Conservation (phyloP, 2,329 filamentous ascomycete species). For the Rhinocladiella mackenziei region DNA sequence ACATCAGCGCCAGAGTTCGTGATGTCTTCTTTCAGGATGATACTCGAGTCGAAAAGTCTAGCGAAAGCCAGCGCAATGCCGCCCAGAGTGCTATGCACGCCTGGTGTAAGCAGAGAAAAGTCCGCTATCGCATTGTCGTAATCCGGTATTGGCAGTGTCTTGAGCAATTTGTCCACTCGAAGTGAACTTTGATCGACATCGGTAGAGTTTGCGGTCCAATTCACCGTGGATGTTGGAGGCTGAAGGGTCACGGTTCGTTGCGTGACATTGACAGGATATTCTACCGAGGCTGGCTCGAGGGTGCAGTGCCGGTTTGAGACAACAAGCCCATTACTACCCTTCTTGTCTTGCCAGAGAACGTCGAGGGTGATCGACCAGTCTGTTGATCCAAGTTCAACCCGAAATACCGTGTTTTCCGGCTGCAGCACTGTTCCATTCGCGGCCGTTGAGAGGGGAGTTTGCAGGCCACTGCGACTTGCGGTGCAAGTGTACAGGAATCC, state of each 20-base stretch:
- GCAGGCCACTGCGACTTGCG: slow-evolving; percentile 7
- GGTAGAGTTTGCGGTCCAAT: background rate
- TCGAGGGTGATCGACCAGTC: background rate
- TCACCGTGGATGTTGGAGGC: slow-evolving; percentile 3
- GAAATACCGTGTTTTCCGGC: slow-evolving; percentile 3
- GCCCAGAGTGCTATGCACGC: slow-evolving; percentile 8
- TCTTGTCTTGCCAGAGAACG: slow-evolving; percentile 8
- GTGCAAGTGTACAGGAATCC: slow-evolving; percentile 10
- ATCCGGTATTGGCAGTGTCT: slow-evolving; percentile 1
- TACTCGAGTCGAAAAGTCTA: slow-evolving; percentile 8
- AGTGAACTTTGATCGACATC: background rate
- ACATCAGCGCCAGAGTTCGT: slow-evolving; percentile 7
- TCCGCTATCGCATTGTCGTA: background rate
- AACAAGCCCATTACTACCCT: background rate
- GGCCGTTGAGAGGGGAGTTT: background rate
- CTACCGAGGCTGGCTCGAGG: slow-evolving; percentile 6
- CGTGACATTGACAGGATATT: slow-evolving; percentile 11
- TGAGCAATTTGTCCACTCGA: slow-evolving; percentile 5
- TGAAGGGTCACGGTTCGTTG: slow-evolving; percentile 4
- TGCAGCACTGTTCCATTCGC: slow-evolving; percentile 1
- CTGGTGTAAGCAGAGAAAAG: background rate
- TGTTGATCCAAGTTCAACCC: background rate
- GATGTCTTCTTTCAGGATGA: slow-evolving; percentile 5
- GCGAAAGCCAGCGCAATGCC: slow-evolving; percentile 5
- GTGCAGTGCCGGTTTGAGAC: slow-evolving; percentile 8